A percentile compares a stretch with the other conserved stretches of the same genome.
phyloP scores from a whole-genome alignment of 2,329 filamentous ascomycete species.

The Trematosphaeria pertusa region DNA sequence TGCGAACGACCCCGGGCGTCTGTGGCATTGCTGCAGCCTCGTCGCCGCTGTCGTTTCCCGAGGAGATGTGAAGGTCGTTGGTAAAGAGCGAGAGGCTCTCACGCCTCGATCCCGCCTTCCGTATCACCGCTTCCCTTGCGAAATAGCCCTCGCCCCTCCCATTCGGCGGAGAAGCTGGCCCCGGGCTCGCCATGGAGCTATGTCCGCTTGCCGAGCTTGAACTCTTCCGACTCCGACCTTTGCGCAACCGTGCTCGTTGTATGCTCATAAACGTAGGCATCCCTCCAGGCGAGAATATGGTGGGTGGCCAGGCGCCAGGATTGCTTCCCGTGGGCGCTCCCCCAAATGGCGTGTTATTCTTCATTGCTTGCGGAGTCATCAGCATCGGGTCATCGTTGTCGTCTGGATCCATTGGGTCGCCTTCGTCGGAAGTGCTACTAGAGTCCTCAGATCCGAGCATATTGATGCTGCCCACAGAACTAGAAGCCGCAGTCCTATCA shows the following conservation, averaged over 20 bases:
- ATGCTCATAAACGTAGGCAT: conserved; percentile 83
- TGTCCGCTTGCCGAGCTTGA: conserved; percentile 74
- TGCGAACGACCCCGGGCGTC: conserved; percentile 78
- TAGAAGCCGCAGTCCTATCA: conserved; percentile 61
- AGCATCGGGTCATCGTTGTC: conserved; percentile 73
- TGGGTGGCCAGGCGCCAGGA: conserved; percentile 69
- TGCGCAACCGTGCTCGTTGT: conserved; percentile 65
- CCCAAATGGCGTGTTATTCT: conserved; percentile 57
- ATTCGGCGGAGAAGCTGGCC: conserved; percentile 79
- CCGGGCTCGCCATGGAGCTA: conserved; percentile 71
- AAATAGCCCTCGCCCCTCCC: conserved; percentile 64
- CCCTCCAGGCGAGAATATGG: conserved; percentile 69
- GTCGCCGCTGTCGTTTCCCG: conserved; percentile 81
- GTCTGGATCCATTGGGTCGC: conserved; percentile 57
- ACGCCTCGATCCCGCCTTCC: conserved; percentile 66
- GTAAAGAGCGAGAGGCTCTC: conserved; percentile 92
- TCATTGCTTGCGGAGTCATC: conserved; percentile 80
- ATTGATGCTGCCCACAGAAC: conserved; percentile 80
- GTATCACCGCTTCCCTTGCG: conserved; percentile 56
- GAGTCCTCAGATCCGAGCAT: conserved; percentile 82
- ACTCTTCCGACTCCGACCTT: conserved; percentile 68
- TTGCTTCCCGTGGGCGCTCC: conserved; percentile 51
- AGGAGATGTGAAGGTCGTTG: conserved; percentile 82
- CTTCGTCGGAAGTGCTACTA: conserved; percentile 68
- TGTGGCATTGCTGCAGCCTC: conserved; percentile 58